A percentile compares a stretch with the other conserved stretches of the same genome.
Evolutionary conservation across 2,329 filamentous ascomycete species (phyloP).

Genomic region (Penicillium sp.): DNA sequence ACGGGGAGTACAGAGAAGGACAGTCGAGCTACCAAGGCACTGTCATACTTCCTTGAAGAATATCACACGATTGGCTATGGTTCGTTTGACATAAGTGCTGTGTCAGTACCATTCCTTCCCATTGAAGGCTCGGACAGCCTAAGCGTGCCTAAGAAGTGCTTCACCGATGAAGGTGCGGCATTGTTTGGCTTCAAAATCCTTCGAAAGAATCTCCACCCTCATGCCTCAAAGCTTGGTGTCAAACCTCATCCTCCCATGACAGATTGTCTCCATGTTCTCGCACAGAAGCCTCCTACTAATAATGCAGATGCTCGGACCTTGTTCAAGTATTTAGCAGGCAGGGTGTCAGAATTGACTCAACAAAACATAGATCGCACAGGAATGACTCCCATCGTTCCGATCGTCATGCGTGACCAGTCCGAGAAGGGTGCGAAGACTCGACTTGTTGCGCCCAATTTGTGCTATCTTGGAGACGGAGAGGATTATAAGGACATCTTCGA

Average conservation of each 20-base stretch:
- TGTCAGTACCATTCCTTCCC: constrained; percentile 67
- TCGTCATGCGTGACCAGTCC: constrained; percentile 40
- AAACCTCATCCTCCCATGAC: constrained; percentile 75
- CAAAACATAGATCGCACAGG: constrained; percentile 62
- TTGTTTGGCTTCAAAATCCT: constrained; percentile 81
- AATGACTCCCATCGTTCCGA: constrained; percentile 71
- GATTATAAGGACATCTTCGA: constrained; percentile 91
- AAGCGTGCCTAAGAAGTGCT: constrained; percentile 75
- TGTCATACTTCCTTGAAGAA: constrained; percentile 81
- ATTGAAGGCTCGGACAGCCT: constrained; percentile 66
- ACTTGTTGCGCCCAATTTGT: constrained; percentile 68
- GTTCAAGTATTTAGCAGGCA: constrained; percentile 81
- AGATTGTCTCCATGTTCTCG: constrained; percentile 72
- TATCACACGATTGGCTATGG: constrained; percentile 77
- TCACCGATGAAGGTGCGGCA: constrained; percentile 73
- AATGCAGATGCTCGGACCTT: constrained; percentile 66
- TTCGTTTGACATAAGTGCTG: constrained; percentile 59
- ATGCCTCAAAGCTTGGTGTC: constrained; percentile 86
- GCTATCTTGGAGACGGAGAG: constrained; percentile 73
- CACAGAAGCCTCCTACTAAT: constrained; percentile 70
- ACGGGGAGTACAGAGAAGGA: constrained; percentile 57
- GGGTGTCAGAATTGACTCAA: constrained; percentile 71
- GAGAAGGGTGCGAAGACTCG: constrained; percentile 50
- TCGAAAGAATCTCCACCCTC: constrained; percentile 70
- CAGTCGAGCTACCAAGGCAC: constrained; percentile 64